A percentile compares a stretch with the other conserved stretches of the same genome.
phyloP scores from a whole-genome alignment of 2,329 filamentous ascomycete genomes.

The Blumeria hordei region DNA sequence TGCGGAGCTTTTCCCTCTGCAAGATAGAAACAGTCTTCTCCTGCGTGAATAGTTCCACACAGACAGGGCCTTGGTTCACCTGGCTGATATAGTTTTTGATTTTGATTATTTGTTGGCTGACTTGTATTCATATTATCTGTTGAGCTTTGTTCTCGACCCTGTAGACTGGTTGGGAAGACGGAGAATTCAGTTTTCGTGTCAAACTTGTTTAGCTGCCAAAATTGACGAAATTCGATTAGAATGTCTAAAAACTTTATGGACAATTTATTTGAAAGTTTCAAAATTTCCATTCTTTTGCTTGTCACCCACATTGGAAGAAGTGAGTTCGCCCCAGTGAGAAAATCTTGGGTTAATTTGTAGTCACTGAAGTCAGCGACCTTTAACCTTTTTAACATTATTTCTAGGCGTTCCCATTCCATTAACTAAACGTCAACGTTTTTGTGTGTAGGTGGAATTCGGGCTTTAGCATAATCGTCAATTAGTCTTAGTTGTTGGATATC shows the following conservation, averaged over 20 bases:
- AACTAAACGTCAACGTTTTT: not conserved
- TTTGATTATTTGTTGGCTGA: no score
- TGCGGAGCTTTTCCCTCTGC: not conserved
- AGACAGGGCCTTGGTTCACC: not conserved
- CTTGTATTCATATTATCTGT: no score
- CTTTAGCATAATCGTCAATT: not conserved
- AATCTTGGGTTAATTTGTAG: not conserved
- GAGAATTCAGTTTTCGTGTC: not conserved
- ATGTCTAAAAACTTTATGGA: not conserved
- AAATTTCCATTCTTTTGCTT: not conserved
- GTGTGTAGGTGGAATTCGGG: not conserved
- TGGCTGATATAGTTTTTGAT: no score
- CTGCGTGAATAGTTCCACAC: not conserved
- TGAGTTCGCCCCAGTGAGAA: not conserved
- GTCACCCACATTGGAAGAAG: conserved; percentile 1
- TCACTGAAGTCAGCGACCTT: conserved; percentile 1
- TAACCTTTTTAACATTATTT: not conserved
- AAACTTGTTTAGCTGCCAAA: not conserved
- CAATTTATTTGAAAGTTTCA: not conserved
- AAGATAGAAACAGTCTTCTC: not conserved
- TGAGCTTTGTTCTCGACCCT: not conserved
- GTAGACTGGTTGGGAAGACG: not conserved
- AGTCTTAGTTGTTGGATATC: not conserved
- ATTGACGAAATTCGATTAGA: not conserved
- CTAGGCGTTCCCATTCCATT: not conserved